Conservation (phyloP, 768 basidiomycete species). For the Hericium erinaceus region DNA sequence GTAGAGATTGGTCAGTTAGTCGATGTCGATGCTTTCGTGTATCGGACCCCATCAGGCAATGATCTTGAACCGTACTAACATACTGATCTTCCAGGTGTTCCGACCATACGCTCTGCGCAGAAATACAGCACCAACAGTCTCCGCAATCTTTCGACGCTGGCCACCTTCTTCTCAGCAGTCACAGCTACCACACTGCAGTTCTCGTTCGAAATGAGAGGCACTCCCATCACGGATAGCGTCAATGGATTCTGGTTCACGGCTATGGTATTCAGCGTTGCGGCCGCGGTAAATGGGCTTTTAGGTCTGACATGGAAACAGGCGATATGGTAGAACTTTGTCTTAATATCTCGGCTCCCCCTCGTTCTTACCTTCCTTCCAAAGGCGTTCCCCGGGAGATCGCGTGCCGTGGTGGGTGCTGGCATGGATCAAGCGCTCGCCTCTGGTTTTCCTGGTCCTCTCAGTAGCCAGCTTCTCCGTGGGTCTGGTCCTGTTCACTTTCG, state of each 20-base stretch:
- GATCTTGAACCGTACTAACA: too few species aligned
- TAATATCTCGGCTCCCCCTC: background rate
- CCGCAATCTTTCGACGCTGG: slow-evolving; percentile 66
- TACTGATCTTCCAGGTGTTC: slow-evolving; percentile 39
- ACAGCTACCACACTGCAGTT: slow-evolving; percentile 68
- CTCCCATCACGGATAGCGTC: slow-evolving; percentile 38
- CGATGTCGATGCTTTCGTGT: background rate
- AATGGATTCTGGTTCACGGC: slow-evolving; percentile 72
- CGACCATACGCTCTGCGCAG: slow-evolving; percentile 68
- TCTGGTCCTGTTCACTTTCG: slow-evolving; percentile 68
- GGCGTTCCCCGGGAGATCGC: slow-evolving; percentile 68
- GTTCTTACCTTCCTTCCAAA: slow-evolving; percentile 18
- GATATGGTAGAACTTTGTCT: slow-evolving; percentile 53
- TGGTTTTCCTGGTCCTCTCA: slow-evolving; percentile 77
- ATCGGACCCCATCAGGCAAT: background rate
- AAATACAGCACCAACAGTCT: slow-evolving; percentile 62
- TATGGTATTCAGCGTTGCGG: slow-evolving; percentile 67
- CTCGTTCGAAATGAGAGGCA: slow-evolving; percentile 39
- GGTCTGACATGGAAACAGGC: slow-evolving; percentile 76
- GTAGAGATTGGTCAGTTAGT: slow-evolving; percentile 56
- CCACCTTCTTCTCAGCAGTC: slow-evolving; percentile 71
- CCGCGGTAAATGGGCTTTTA: slow-evolving; percentile 66
- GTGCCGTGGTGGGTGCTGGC: slow-evolving; percentile 80
- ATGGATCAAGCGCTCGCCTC: slow-evolving; percentile 79
- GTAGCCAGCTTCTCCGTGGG: slow-evolving; percentile 79